phyloP scores from a whole-genome alignment of 768 basidiomycete genomes.

The Thelephora aurantiotincta region DNA sequence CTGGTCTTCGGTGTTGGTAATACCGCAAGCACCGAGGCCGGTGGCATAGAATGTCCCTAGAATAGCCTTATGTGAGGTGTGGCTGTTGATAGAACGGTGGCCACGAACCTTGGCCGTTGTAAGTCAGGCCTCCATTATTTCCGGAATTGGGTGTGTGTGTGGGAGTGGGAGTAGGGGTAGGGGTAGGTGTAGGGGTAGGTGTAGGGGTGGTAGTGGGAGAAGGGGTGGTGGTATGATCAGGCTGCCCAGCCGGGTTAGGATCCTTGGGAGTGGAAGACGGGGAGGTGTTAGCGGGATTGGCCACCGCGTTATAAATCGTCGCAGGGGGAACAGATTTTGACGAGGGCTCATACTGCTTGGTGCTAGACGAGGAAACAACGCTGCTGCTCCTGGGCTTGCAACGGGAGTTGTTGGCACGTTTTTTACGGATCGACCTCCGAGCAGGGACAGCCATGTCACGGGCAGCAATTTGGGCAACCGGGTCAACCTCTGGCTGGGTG shows the following conservation, averaged over 20 bases:
- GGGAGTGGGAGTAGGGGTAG: slow-evolving; percentile 3
- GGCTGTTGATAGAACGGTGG: background rate
- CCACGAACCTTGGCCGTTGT: slow-evolving; percentile 13
- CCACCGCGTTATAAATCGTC: slow-evolving; percentile 1
- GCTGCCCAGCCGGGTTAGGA: slow-evolving; percentile 5
- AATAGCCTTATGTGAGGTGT: background rate
- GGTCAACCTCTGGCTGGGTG: slow-evolving; percentile 15
- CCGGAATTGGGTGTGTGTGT: background rate
- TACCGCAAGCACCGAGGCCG: slow-evolving; percentile 54
- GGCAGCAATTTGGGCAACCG: slow-evolving; percentile 3
- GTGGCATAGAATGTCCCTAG: slow-evolving; percentile 41
- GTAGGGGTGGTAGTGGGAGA: slow-evolving; percentile 10
- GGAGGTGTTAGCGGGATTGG: too few species aligned
- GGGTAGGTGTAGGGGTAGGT: background rate
- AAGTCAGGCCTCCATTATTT: background rate
- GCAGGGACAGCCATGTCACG: background rate
- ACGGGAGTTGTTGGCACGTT: slow-evolving; percentile 5
- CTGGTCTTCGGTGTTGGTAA: slow-evolving; percentile 35
- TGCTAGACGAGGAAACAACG: slow-evolving; percentile 6
- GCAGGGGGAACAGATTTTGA: slow-evolving; percentile 3
- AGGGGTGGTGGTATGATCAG: slow-evolving; percentile 10
- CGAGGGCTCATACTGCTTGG: background rate
- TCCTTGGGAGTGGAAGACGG: slow-evolving; percentile 5
- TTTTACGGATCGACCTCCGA: background rate
- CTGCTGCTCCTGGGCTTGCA: slow-evolving; percentile 11